Conservation (phyloP, 2,329 filamentous ascomycete genomes). For the Dactylellina haptotyla region DNA sequence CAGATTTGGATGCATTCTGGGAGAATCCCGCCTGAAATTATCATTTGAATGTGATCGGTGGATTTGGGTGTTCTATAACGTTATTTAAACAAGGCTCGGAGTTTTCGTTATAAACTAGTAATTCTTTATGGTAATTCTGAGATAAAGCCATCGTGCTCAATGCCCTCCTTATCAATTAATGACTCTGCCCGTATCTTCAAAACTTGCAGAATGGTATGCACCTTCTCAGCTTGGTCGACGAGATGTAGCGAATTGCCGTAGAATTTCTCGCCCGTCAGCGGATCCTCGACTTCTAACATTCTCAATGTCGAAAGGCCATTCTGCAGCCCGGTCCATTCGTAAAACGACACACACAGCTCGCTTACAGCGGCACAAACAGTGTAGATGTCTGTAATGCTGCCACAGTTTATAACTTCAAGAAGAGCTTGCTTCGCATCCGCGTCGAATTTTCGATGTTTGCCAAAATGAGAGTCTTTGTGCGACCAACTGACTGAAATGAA, state of each 20-base stretch:
- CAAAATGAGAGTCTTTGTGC: slow-evolving; percentile 3
- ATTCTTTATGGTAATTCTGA: no score
- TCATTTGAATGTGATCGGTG: no score
- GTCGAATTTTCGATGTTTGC: slow-evolving; percentile 24
- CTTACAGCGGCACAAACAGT: background rate
- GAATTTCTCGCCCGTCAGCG: background rate
- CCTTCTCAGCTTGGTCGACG: slow-evolving; percentile 27
- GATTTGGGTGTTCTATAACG: no score
- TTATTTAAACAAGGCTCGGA: no score
- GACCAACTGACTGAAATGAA: background rate
- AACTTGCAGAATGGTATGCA: slow-evolving; percentile 13
- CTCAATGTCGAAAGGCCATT: background rate
- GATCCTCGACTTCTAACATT: slow-evolving; percentile 8
- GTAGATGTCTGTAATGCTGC: background rate
- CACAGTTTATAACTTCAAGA: background rate
- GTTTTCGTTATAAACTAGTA: no score
- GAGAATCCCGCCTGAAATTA: background rate
- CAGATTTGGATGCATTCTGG: slow-evolving; percentile 28
- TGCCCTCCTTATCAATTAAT: slow-evolving; percentile 2
- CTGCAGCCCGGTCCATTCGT: slow-evolving; percentile 16
- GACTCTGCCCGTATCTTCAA: slow-evolving; percentile 5
- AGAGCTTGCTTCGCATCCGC: slow-evolving; percentile 17
- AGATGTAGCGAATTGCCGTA: slow-evolving; percentile 31
- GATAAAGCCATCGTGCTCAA: background rate
- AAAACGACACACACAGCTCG: slow-evolving; percentile 35